Evolutionary conservation across 371 early-diverging fungal genomes (phyloP), one percentile per base, ranked within the genome.

Genomic region (Mucor irregularis): DNA sequence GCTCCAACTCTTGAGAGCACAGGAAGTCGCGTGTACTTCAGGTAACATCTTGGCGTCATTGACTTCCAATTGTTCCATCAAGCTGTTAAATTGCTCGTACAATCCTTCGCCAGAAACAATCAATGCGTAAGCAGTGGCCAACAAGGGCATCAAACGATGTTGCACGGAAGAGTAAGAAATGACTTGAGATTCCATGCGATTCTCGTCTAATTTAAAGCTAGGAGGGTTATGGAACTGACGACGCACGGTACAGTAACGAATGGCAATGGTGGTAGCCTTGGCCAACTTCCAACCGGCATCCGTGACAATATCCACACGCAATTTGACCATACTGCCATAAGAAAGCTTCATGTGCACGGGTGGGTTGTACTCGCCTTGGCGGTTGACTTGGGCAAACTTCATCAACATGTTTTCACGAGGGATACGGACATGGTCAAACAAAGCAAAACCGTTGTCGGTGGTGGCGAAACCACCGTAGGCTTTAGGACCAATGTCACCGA

Each of bases 401-500:
- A 89, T 89, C 61, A 94, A 59, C 86, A 94, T 87, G 59, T 91
- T 85, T 33, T 85, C 79, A 31, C 90, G 82, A 4, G 93, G 91
- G 49, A 94, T 86, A 16, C 88, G 81, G 48, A 84, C 80, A 47
- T 81, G 70, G 48, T 90, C 80, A 43, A 92, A 87, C 14, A 86
- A 60, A 17, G 90, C 82, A 58, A 64, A 92, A 30, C 94, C 94
- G 57, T 92, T 94, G 69, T 94, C 94, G 42, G 89, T 82, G 17
- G 83, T 75, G 26, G 85, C 68, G 57, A 87, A 88, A 11, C 84
- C 84, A 21, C 82, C 82, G 54, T 84, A 84, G 0, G 84, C 74
- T 74, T 94, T 94, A 19, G 93, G 87, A 2, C 96, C 96, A 70
- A 93, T 87, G 53, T 95, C 95, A 14, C 94, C 95, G n/a, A n/a